Evolutionary conservation across 495 filamentous ascomycete species (phyloP).

Genomic region (Aspergillus leporis): DNA sequence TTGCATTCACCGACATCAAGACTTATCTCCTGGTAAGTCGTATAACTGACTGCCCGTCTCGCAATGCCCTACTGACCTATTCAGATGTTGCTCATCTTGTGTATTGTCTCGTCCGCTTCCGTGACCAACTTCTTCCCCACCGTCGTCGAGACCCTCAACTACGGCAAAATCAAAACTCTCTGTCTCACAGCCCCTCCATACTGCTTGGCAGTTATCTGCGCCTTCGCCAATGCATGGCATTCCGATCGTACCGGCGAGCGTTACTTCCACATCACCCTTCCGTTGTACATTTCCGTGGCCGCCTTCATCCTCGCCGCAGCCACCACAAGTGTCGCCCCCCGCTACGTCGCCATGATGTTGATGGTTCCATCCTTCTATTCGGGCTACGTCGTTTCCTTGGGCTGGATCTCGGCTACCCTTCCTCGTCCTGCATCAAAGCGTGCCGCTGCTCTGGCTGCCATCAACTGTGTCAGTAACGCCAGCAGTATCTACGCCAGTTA

Average conservation of each 20-base stretch:
- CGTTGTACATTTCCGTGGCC: conserved; percentile 65
- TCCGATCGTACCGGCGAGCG: conserved; percentile 78
- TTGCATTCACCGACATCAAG: conserved; percentile 72
- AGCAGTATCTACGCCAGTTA: conserved; percentile 73
- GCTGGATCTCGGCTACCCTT: conserved; percentile 78
- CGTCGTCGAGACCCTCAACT: conserved; percentile 74
- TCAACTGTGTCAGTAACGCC: conserved; percentile 78
- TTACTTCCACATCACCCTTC: conserved; percentile 72
- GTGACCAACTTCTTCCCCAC: conserved; percentile 92
- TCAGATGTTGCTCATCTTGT: conserved; percentile 65
- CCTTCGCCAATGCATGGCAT: conserved; percentile 74
- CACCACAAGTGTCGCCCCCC: conserved; percentile 61
- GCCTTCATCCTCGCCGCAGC: conserved; percentile 77
- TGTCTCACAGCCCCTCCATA: conserved; percentile 78
- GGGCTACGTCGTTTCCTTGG: conserved; percentile 70
- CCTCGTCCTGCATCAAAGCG: conserved; percentile 84
- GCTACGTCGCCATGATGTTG: conserved; percentile 83
- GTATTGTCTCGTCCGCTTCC: conserved; percentile 69
- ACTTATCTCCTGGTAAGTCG: conserved; percentile 56
- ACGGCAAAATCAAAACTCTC: conserved; percentile 65
- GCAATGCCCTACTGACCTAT: conserved; percentile 1
- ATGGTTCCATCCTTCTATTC: conserved; percentile 60
- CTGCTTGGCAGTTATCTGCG: conserved; percentile 67
- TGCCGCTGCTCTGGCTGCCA: conserved; percentile 75
- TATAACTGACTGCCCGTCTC: not conserved